Base-by-base conservation (phyloP, 192 early-diverging fungal species). In the Spinellus fusiger region DNA sequence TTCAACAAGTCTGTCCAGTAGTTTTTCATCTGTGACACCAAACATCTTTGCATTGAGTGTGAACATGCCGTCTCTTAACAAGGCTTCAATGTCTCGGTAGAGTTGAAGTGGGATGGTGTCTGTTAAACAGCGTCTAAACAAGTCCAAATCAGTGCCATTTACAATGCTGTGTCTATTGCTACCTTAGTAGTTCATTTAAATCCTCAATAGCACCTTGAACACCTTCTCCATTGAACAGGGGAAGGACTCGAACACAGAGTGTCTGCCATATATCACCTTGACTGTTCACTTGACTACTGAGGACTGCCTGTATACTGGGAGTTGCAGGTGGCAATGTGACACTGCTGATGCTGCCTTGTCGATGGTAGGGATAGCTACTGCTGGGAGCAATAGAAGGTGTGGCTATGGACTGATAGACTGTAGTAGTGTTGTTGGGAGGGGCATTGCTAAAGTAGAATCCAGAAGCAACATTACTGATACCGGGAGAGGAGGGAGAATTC, bases 221-320 rank as follows among this genome's bases (percentile, higher is more conserved):
- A 0, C 88, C 82, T 62, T 92, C 88, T 15, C 93, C 93, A 50
- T 90, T 92, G 61, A 95, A 95, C 52, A 95, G 66, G 1, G 93
- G 91, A 50, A 95, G 64, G 3, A 95, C 86, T 20, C 84, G 82
- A 23, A 78, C 73, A 23, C 86, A 83, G 2, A 95, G 47, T 6
- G 78, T 73, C 31, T 83, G 82, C 93, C 93, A 95, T 18, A 80
- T 79, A 65, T 88, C 86, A 18, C 80, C 81, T 23, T 56, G 54
- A 16, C 33, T 32, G 31, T 35, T 51, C 7, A 68, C 81, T 23
- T 56, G 54, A 16, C 33, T 32, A 40, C 46, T 51, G 7, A 68
- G 18, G n/a, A 58, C 37, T 1, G 35, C 28, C 23, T 44, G 29
- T 7, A 34, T 59, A 44, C 16, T 57, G 37, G 40, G 59, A 37